phyloP scores from a whole-genome alignment of 768 basidiomycete genomes.

The Leccinum olivaceopallidum region DNA sequence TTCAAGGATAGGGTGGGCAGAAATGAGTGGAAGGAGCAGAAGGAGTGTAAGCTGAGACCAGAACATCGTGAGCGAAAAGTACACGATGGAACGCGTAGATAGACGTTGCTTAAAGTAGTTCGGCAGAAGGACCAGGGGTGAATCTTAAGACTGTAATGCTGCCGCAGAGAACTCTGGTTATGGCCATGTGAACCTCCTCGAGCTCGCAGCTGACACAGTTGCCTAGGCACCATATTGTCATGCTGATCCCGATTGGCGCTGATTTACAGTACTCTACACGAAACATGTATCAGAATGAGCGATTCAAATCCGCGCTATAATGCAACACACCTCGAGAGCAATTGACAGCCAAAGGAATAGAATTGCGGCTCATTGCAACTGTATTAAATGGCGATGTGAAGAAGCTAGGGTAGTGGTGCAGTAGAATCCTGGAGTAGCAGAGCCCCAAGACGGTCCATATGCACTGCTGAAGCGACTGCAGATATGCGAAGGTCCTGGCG shows the following conservation, averaged over 20 bases:
- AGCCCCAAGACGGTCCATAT: too few species aligned
- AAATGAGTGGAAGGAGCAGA: constrained; percentile 25
- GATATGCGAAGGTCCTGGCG: not conserved
- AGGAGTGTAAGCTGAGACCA: constrained; percentile 11
- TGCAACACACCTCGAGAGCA: not conserved
- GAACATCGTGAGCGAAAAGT: constrained; percentile 12
- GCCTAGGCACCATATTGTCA: constrained; percentile 3
- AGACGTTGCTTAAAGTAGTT: constrained; percentile 15
- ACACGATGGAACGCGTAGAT: not conserved
- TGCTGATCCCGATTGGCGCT: not conserved
- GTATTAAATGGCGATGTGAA: not conserved
- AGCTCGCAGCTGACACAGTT: not conserved
- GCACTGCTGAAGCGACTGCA: not conserved
- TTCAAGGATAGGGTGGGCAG: constrained; percentile 1
- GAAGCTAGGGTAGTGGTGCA: not conserved
- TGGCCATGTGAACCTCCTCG: not conserved
- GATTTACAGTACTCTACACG: not conserved
- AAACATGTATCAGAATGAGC: constrained; percentile 8
- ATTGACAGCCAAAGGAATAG: not conserved
- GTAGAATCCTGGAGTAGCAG: not conserved
- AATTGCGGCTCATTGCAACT: not conserved
- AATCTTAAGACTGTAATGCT: not conserved
- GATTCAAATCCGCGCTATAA: not conserved
- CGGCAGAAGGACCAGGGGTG: not conserved
- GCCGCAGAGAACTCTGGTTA: not conserved